Conservation (phyloP, 345 rosid species). For the Euphorbia peplus region DNA sequence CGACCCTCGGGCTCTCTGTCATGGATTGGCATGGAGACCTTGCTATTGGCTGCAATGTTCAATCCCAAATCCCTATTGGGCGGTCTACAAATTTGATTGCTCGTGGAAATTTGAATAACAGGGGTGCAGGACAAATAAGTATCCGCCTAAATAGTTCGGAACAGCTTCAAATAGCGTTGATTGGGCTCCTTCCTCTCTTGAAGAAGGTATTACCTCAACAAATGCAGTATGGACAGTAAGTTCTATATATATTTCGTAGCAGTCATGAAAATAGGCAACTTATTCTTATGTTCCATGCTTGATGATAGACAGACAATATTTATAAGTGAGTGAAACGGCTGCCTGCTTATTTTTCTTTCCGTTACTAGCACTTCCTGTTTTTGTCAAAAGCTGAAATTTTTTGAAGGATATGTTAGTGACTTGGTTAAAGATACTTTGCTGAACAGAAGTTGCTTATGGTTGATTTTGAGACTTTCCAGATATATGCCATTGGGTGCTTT, state of each 20-base stretch:
- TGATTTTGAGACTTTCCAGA: no score
- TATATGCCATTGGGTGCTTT: no score
- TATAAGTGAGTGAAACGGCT: slow-evolving; percentile 27
- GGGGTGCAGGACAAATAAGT: slow-evolving; percentile 89
- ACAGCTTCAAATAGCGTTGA: slow-evolving; percentile 78
- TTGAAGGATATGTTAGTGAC: not conserved
- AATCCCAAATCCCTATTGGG: slow-evolving; percentile 82
- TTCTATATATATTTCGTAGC: not conserved
- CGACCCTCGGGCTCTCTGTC: slow-evolving; percentile 79
- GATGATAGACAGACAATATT: slow-evolving; percentile 11
- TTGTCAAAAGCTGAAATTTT: not conserved
- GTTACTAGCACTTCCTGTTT: not conserved
- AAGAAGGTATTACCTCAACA: slow-evolving; percentile 61
- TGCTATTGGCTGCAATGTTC: slow-evolving; percentile 85
- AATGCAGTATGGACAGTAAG: slow-evolving; percentile 57
- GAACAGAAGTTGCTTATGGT: slow-evolving; percentile 2
- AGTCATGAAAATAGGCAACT: no score
- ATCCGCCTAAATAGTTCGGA: slow-evolving; percentile 76
- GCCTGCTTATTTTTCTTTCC: slow-evolving; percentile 2
- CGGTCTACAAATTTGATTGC: slow-evolving; percentile 66
- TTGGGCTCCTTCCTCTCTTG: slow-evolving; percentile 68
- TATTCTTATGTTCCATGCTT: slow-evolving; percentile 22
- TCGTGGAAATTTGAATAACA: slow-evolving; percentile 84
- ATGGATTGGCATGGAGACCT: slow-evolving; percentile 99
- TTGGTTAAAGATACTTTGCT: slow-evolving; percentile 10